Base-by-base conservation (phyloP, 805 yeast species). In the Phaffomyces thermotolerans region DNA sequence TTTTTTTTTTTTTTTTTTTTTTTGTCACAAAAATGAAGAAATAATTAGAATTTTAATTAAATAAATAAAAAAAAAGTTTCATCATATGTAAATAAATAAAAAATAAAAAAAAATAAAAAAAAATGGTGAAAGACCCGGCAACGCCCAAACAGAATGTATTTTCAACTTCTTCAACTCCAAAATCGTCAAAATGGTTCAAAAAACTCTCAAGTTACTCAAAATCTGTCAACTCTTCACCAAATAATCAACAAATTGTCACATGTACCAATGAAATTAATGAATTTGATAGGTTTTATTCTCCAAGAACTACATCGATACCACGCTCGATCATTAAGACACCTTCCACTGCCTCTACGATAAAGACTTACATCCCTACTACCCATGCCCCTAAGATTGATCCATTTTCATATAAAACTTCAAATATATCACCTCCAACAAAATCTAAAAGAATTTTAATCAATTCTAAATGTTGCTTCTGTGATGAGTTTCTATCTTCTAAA, bases 391-490 rank as follows among this genome's bases (percentile, higher is more conserved):
- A 39, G 29, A 57, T 55, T 18, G 47, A 47, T 10, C 56, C 59
- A 10, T 57, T 43, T 33, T 23, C 40, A 3, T 45, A 47, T 23
- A 20, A 52, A 22, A 34, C 39, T 1, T 22, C 39, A 22, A 15
- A 6, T 17, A 17, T 37, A n/a, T 22, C 39, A n/a, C 44, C 54
- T 2, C 41, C 51, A 10, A 13, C 14, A 20, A 48, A 46, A 14
- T 41, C 47, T n/a, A 47, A 44, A 20, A 54, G 47, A 34, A 47
- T 52, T n/a, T 36, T 52, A 22, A 49, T 48, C 14, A 43, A 51
- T 36, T 27, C 39, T 3, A 38, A 43, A 20, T 73, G 78, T 47
- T 69, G 70, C 42, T 65, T 72, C 20, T 73, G 78, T 51, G 66
- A 65, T 2, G 78, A 73, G 42, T 52, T 58, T 2, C 52, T 72